These are phyloP conservation scores for Talaromyces pinophilus DNA, from an alignment of 2,329 filamentous ascomycete genomes.

Conservation along the genomic window DNA sequence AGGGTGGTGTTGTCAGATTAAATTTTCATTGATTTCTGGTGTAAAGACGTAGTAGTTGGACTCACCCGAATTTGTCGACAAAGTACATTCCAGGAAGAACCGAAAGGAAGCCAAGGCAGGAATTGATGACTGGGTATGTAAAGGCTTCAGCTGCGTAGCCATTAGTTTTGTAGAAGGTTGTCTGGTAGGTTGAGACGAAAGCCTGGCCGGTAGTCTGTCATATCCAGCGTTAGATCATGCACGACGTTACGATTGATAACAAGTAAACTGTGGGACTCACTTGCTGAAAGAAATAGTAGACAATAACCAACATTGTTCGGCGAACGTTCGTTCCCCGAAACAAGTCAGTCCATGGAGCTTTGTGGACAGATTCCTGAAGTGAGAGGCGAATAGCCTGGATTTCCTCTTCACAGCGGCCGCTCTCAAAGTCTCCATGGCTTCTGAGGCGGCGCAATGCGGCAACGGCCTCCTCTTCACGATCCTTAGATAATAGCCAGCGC, in stretches of 20 bases:
- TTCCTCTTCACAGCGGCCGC: background rate
- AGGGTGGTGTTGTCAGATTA: no score
- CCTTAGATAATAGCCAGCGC: constrained; percentile 44
- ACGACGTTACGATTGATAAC: constrained; percentile 1
- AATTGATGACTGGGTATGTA: constrained; percentile 25
- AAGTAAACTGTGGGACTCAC: background rate
- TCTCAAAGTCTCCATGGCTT: constrained; percentile 3
- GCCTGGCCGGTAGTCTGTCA: constrained; percentile 25
- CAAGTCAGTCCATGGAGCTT: constrained; percentile 26
- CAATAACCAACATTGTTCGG: constrained; percentile 26
- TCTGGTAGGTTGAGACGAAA: constrained; percentile 27
- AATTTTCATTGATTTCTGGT: no score
- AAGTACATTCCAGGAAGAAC: constrained; percentile 7
- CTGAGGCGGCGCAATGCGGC: constrained; percentile 32
- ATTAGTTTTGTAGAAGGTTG: constrained; percentile 26
- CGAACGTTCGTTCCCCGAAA: constrained; percentile 25
- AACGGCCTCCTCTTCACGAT: constrained; percentile 59
- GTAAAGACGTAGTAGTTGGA: background rate
- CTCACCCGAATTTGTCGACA: constrained; percentile 8
- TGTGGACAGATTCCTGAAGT: constrained; percentile 13
- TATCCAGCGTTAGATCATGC: no score
- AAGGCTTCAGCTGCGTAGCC: constrained; percentile 25
- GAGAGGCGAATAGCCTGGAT: background rate
- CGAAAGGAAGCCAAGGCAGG: constrained; percentile 19
- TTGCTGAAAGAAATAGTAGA: constrained; percentile 21